A percentile compares a stretch with the other conserved stretches of the same genome.
Evolutionary conservation across 805 yeast species (phyloP).

Genomic region (Teunomyces barrocoloradensis): DNA sequence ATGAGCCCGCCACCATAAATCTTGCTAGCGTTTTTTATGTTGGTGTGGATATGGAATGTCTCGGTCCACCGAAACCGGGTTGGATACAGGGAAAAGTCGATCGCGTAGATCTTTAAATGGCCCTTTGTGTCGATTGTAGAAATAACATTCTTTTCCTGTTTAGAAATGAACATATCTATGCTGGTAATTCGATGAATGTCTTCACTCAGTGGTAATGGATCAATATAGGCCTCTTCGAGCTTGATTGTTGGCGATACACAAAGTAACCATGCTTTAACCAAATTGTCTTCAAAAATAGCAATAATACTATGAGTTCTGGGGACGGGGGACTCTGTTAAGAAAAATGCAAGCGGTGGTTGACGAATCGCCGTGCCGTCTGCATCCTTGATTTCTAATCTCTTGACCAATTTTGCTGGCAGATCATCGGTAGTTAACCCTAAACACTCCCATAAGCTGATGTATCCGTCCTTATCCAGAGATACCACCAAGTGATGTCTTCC

Average conservation of each 20-base stretch:
- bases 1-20: conserved; percentile 70
- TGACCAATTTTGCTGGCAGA: conserved; percentile 25
- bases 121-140: conserved; percentile 53
- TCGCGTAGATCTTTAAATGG: conserved; percentile 17
- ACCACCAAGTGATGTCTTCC: conserved; percentile 32
- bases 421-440: conserved; percentile 29
- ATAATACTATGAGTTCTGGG: background rate
- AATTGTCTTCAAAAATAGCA: conserved; percentile 44
- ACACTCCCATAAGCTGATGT: conserved; percentile 64
- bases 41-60: conserved; percentile 52
- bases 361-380: conserved; percentile 1
- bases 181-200: conserved; percentile 46
- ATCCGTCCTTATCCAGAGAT: conserved; percentile 29
- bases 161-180: conserved; percentile 45
- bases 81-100: conserved; percentile 17
- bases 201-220: conserved; percentile 36
- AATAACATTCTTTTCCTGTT: conserved; percentile 36
- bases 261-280: conserved; percentile 44
- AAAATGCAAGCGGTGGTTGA: conserved; percentile 24
- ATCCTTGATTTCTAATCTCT: conserved; percentile 14
- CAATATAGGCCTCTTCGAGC: conserved; percentile 32
- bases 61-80: conserved; percentile 51
- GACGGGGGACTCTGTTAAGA: conserved; percentile 12
- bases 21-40: conserved; percentile 47
- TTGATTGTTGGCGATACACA: conserved; percentile 6